Conservation (phyloP, 2,329 filamentous ascomycete species). For the Ceratocystis harringtonii region DNA sequence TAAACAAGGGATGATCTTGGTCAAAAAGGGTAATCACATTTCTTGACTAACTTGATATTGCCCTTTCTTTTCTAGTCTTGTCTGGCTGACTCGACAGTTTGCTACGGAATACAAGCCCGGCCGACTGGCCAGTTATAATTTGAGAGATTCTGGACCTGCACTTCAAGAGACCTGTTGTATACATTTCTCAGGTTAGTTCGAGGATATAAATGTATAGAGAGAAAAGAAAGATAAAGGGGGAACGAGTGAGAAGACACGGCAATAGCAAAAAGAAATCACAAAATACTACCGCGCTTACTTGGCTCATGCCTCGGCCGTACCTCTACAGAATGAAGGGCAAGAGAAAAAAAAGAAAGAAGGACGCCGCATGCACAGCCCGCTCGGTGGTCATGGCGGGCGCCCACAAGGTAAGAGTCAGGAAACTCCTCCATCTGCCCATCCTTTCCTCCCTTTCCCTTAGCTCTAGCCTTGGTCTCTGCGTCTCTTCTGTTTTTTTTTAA, state of each 20-base stretch:
- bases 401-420: background rate
- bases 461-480: background rate
- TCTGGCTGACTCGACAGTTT: background rate
- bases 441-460: background rate
- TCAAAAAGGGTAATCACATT: background rate
- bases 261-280: background rate
- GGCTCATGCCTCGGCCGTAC: background rate
- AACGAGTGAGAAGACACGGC: background rate
- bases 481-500: background rate
- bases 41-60: background rate
- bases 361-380: background rate
- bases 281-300: background rate
- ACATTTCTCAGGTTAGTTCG: background rate
- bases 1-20: background rate
- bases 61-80: no score
- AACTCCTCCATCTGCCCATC: background rate
- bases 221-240: background rate
- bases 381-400: background rate
- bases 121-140: background rate
- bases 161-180: background rate
- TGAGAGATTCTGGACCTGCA: background rate
- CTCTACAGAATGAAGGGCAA: background rate
- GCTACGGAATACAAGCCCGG: background rate
- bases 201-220: background rate
- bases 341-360: background rate